Base-by-base conservation (phyloP, 1,139 yeast species). In the Yamadazyma atlantica region DNA sequence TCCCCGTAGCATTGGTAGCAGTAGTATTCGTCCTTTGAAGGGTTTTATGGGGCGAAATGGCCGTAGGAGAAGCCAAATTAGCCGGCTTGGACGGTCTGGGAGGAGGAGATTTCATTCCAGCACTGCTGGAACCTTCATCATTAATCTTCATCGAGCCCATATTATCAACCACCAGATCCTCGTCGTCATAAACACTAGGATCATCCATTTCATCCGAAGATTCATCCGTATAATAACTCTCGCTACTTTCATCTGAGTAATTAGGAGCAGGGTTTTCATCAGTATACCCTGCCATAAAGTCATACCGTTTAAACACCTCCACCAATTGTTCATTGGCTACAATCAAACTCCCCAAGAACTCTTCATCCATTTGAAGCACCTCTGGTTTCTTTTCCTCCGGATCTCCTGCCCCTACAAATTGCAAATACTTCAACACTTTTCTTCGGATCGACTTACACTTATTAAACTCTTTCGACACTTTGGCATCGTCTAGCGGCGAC, bases 261-360 rank as follows among this genome's bases (percentile, higher is more conserved):
- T 49, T 43, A 8, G 71, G 72, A 1, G 71, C 70, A 0, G 72
- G 69, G 33, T 62, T 64, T 3, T 53, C 62, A 2, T 46, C 61
- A 2, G 64, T 51, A 40, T 64, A 64, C 2, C 77, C 76, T 29
- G 72, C 61, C 39, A 62, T 57, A 2, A 48, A 39, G 45, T 90
- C 96, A 57, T 80, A 89, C 43, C 69, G 63, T 50, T 82, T 79
- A 53, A 92, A 72, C 0, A 89, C 82, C 4, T 67, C 68, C 9
- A 92, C 95, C 45, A 92, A 73, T 54, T 85, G 90, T 53, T 92
- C 98, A 57, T 92, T 92, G 35, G 96, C 95, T 46, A 79, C 84
- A 43, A 92, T 78, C 48, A 92, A 71, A 36, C 90, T 76, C 8
- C 97, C 97, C 50, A 92, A 65, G 48, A 82, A 85, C 54, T 87